phyloP scores from a whole-genome alignment of 2,329 filamentous ascomycete species.

The Stenocarpella maydis region DNA sequence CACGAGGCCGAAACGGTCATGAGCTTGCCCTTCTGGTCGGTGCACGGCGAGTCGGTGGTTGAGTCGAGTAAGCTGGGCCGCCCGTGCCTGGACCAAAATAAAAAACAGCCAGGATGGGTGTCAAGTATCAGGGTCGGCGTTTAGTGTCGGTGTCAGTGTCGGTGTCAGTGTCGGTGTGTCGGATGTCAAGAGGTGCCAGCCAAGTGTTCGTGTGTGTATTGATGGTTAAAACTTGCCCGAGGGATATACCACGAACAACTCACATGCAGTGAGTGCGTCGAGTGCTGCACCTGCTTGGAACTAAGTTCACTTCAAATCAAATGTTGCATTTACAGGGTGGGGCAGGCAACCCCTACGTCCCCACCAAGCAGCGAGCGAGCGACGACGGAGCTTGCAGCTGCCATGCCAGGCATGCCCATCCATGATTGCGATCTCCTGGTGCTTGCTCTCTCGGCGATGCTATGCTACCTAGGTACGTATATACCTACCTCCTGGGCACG shows the following conservation, averaged over 20 bases:
- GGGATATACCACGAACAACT: too few relatives aligned
- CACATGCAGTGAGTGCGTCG: too few relatives aligned
- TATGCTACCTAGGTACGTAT: too few relatives aligned
- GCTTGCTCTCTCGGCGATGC: constrained; percentile 2
- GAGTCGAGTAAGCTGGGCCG: constrained; percentile 23
- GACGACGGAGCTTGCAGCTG: constrained; percentile 25
- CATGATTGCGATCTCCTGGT: constrained; percentile 25
- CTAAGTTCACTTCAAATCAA: too few relatives aligned
- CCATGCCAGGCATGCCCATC: background rate
- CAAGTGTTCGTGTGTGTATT: background rate
- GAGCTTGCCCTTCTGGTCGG: background rate
- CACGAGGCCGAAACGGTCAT: constrained; percentile 27
- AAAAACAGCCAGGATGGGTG: constrained; percentile 10
- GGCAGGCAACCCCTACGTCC: background rate
- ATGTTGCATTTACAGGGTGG: constrained; percentile 11
- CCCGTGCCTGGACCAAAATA: constrained; percentile 22
- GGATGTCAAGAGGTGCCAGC: background rate
- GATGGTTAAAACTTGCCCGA: too few relatives aligned
- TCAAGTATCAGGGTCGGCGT: background rate
- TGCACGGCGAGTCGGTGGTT: constrained; percentile 7
- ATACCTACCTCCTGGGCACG: too few relatives aligned
- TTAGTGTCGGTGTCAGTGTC: background rate
- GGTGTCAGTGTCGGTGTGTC: background rate
- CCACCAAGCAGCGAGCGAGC: background rate
- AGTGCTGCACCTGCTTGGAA: too few relatives aligned